phyloP scores from a whole-genome alignment of 495 filamentous ascomycete genomes.

The Penicillium riverlandense region DNA sequence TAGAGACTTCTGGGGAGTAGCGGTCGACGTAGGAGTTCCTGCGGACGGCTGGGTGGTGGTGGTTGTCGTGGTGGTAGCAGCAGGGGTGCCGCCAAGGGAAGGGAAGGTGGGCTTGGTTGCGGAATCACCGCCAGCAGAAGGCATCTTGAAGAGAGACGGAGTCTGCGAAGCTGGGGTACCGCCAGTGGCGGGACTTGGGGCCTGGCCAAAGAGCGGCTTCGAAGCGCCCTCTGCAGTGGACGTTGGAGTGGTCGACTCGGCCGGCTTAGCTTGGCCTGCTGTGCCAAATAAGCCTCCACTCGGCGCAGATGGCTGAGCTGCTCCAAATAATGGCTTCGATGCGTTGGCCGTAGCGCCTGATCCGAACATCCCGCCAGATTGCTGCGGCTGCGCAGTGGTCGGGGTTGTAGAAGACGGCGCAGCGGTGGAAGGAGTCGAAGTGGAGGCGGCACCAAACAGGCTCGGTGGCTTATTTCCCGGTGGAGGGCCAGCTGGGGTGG shows the following conservation, averaged over 20 bases:
- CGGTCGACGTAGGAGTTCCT: conserved; percentile 24
- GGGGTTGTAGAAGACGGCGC: conserved; percentile 22
- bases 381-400: conserved; percentile 19
- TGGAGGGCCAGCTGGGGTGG: conserved; percentile 58
- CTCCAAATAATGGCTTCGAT: conserved; percentile 26
- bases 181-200: conserved; percentile 7
- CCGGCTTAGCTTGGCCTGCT: conserved; percentile 26
- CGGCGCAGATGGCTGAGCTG: conserved; percentile 16
- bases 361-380: conserved; percentile 28
- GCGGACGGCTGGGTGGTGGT: conserved; percentile 19
- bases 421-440: conserved; percentile 16
- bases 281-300: conserved; percentile 34
- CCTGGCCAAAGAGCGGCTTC: conserved; percentile 24
- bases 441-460: conserved; percentile 23
- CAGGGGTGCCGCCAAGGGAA: conserved; percentile 10
- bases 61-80: conserved; percentile 14
- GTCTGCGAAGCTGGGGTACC: conserved; percentile 12
- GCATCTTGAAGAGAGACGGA: conserved; percentile 32
- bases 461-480: conserved; percentile 34
- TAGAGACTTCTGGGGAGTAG: conserved; percentile 33
- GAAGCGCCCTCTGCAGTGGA: conserved; percentile 15
- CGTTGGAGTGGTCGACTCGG: conserved; percentile 31
- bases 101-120: conserved; percentile 25
- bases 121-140: conserved; percentile 19
- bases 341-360: conserved; percentile 6